Percentiles rank a stretch among this genome's conserved stretches.
phyloP scores from a whole-genome alignment of 805 yeast genomes.

The Isabelozyma rhagii region DNA sequence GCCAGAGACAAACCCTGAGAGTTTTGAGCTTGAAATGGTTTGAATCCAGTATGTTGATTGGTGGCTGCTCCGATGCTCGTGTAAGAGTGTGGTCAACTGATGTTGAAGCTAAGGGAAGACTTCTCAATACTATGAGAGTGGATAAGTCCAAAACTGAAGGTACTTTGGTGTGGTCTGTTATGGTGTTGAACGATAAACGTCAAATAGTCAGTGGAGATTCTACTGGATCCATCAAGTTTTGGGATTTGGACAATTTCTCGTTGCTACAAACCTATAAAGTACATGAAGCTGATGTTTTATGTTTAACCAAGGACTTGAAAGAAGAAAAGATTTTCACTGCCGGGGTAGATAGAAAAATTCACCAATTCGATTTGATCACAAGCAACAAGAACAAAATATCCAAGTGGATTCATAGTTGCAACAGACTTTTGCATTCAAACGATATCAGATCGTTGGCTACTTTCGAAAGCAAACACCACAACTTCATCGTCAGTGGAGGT shows the following conservation, averaged over 20 bases:
- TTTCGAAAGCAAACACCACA: conserved; percentile 65
- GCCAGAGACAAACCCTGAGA: conserved; percentile 82
- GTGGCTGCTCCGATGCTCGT: conserved; percentile 96
- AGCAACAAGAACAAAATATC: conserved; percentile 18
- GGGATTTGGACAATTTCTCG: conserved; percentile 82
- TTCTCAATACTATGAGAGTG: conserved; percentile 84
- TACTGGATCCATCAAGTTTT: conserved; percentile 87
- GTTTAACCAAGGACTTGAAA: conserved; percentile 56
- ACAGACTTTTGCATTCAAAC: conserved; percentile 78
- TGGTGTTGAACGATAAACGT: conserved; percentile 55
- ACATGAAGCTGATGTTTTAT: conserved; percentile 89
- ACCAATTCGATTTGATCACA: conserved; percentile 55
- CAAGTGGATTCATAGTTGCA: conserved; percentile 76
- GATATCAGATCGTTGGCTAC: conserved; percentile 78
- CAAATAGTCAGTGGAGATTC: conserved; percentile 96
- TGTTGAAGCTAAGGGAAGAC: conserved; percentile 53
- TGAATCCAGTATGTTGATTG: conserved; percentile 61
- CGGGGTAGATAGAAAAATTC: conserved; percentile 91
- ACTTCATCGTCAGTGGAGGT: conserved; percentile 78
- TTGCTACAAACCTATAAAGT: conserved; percentile 75
- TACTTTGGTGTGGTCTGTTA: conserved; percentile 87
- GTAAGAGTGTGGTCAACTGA: conserved; percentile 73
- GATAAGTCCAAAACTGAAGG: conserved; percentile 84
- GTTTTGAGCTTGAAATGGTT: conserved; percentile 79
- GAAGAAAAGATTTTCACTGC: conserved; percentile 76